Base-by-base conservation (phyloP, 805 yeast genomes). In the Clavispora santaluciae region DNA sequence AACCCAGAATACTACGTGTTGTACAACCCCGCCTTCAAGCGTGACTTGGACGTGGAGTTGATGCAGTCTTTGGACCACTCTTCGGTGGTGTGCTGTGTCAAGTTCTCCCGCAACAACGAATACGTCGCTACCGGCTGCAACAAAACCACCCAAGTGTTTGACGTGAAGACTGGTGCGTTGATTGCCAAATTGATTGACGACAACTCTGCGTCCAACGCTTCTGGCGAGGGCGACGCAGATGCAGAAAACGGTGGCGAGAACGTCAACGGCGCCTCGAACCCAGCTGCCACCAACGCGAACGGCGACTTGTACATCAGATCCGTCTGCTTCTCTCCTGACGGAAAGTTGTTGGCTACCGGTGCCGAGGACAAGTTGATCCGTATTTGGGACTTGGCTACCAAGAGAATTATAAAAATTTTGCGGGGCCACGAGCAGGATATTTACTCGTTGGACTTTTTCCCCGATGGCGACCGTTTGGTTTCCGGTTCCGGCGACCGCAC, bases 361-460 rank as follows among this genome's bases (percentile, higher is more conserved):
- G 91, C 93, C 30, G 95, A 85, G 64, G 95, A 85, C 63, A 84
- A 83, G 62, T 76, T 85, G 50, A 93, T 93, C 54, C 80, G 98
- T 63, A 90, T 91, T 56, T 91, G 99, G 99, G 96, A 91, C 62
- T 78, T 91, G 60, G 76, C 86, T 39, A 80, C 91, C 22, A 77
- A 85, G 63, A 80, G 90, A 57, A 86, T 90, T 56, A 86, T 89
- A 50, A 84, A 86, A 66, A 83, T 86, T 52, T 73, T 91, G 60
- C 76, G 82, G 48, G 99, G 99, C 39, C 98, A 91, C 61, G 97
- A 90, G 64, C 99, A 93, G 71, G 99, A 91, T 67, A 90, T 91
- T 53, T 93, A 91, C 67, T 90, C 97, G 10, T 74, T 91, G 52
- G 97, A 88, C 66, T 93, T 86, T 64, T 86, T 91, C 77, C 91